phyloP scores from a whole-genome alignment of 768 basidiomycete genomes.

The Phanerochaete sordida region DNA sequence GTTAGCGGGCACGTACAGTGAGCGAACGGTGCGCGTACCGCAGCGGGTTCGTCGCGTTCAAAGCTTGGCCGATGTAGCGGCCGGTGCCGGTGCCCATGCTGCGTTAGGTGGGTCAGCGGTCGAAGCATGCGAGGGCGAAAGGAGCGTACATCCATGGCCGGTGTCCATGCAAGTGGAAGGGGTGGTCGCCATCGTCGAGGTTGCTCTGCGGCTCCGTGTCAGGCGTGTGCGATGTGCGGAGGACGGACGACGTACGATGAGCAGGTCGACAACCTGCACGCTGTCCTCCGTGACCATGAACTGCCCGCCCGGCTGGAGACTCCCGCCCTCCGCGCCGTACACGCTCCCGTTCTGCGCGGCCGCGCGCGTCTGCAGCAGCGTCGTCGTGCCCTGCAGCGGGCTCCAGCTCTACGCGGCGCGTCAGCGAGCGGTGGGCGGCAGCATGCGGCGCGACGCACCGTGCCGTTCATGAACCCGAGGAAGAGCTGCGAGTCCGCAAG shows the following conservation, averaged over 20 bases:
- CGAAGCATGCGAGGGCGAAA: no score
- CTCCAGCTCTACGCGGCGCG: slow-evolving; percentile 19
- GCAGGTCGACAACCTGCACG: slow-evolving; percentile 22
- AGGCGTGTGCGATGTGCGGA: background rate
- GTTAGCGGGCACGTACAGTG: background rate
- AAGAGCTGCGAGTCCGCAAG: slow-evolving; percentile 18
- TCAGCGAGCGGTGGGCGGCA: background rate
- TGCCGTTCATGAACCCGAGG: slow-evolving; percentile 29
- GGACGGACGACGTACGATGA: slow-evolving; percentile 13
- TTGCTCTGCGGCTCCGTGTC: slow-evolving; percentile 11
- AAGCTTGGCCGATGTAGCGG: slow-evolving; percentile 23
- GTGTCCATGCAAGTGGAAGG: slow-evolving; percentile 39
- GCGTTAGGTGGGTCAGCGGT: slow-evolving; percentile 18
- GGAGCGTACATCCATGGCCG: slow-evolving; percentile 12
- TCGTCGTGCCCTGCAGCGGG: slow-evolving; percentile 21
- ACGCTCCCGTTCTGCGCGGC: slow-evolving; percentile 9
- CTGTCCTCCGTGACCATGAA: slow-evolving; percentile 22
- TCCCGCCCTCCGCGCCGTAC: slow-evolving; percentile 12
- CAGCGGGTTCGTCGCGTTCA: slow-evolving; percentile 33
- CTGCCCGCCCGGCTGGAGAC: slow-evolving; percentile 16
- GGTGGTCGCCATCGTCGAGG: slow-evolving; percentile 29
- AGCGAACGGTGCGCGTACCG: slow-evolving; percentile 19
- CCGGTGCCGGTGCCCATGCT: slow-evolving; percentile 35
- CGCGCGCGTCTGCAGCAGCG: slow-evolving; percentile 17
- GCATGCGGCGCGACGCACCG: slow-evolving; percentile 12